Evolutionary conservation across 257 asterid genomes (phyloP), one percentile per base, ranked within the genome.

Genomic region (Solanum virginianum): DNA sequence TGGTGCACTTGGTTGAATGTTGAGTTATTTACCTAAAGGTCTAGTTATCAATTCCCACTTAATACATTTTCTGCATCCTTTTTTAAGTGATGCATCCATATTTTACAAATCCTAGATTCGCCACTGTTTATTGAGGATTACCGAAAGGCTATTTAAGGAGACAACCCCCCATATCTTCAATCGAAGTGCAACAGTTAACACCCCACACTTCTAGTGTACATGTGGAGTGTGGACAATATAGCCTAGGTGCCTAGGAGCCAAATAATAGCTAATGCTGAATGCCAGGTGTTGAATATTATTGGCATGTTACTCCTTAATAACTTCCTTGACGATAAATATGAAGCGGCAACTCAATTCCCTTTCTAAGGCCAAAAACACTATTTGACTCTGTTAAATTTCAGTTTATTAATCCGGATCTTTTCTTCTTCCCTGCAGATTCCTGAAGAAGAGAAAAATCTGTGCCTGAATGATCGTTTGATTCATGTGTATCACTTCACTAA

Each of bases 401-500:
- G 80, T 71, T 41, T 43, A 71, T 71, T 43, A 43, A 18, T 43
- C 51, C 43, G 54, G 18, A 71, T 71, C 20, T 71, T 85, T 13
- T 63, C 54, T 39, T 69, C 79, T 39, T 80, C 39, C 17, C 65
- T 49, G 85, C 90, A 91, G 94, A 86, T 90, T 86, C 90, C 90
- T 7, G 91, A 88, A 86, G 94, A 91, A 86, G 94, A 91, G 90
- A 88, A 90, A 81, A 84, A 86, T 84, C 87, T 89, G 8, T 90
- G 87, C 71, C 87, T 59, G 49, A 60, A 65, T 80, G 91, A 88
- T 88, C 89, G 88, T 87, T 86, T 92, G 91, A 89, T 91, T 91
- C 95, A 89, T 88, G 92, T 92, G 39, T 91, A 92, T 88, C 95
- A 92, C 86, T 90, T 89, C 84, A 86, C 79, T 87, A 86, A 87